A percentile compares a stretch with the other conserved stretches of the same genome.
These are phyloP conservation scores for Cutaneotrichosporon cavernicola DNA, from an alignment of 1,284 basidiomycete genomes.

Conservation along the genomic window DNA sequence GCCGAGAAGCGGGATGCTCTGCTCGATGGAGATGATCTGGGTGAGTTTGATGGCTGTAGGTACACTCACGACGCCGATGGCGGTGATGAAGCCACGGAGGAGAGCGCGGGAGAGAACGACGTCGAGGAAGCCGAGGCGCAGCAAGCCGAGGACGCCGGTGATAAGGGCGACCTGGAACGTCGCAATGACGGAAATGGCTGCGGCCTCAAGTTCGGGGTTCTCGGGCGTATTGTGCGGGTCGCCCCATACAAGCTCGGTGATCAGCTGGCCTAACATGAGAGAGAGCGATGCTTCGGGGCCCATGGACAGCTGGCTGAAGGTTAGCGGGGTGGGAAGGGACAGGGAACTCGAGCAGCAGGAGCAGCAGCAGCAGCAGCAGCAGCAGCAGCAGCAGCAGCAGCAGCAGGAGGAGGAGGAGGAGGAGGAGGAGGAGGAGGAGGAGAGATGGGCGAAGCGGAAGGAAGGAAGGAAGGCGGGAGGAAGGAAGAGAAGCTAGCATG, in stretches of 20 bases:
- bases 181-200: constrained; percentile 66
- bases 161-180: constrained; percentile 86
- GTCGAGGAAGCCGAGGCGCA: constrained; percentile 89
- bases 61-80: constrained; percentile 47
- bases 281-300: constrained; percentile 87
- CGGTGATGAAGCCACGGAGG: constrained; percentile 72
- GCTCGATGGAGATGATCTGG: constrained; percentile 62
- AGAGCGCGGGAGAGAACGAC: constrained; percentile 84
- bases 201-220: constrained; percentile 57
- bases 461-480: no score
- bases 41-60: neutral
- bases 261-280: constrained; percentile 81
- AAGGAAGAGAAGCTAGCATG: no score
- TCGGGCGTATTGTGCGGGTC: constrained; percentile 61
- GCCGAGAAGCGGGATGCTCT: constrained; percentile 63
- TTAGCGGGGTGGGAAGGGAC: neutral
- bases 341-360: no score
- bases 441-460: no score
- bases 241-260: constrained; percentile 66
- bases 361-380: neutral
- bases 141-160: constrained; percentile 78
- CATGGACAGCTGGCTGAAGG: constrained; percentile 57
- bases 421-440: neutral
- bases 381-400: neutral
- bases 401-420: neutral